A percentile compares a stretch with the other conserved stretches of the same genome.
phyloP scores from a whole-genome alignment of 2,329 filamentous ascomycete genomes.

The Cercospora sojina region DNA sequence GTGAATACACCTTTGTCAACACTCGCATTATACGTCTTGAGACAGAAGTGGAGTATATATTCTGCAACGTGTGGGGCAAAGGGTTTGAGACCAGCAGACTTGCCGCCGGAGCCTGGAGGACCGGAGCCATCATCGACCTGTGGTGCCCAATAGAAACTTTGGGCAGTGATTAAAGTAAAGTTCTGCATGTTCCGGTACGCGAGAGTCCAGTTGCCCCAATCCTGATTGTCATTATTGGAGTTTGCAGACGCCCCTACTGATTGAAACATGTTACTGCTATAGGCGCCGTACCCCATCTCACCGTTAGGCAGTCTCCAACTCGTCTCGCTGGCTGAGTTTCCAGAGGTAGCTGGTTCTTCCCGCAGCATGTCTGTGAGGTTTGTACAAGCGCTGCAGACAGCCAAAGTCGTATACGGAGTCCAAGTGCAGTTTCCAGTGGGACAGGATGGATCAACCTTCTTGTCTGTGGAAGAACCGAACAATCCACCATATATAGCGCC shows the following conservation, averaged over 20 bases:
- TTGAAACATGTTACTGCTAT: neutral
- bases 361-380: conserved; percentile 10
- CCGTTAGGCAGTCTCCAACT: neutral
- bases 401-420: conserved; percentile 18
- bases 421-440: conserved; percentile 26
- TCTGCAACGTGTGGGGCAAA: neutral
- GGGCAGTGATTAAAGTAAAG: neutral
- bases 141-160: neutral
- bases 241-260: neutral
- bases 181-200: neutral
- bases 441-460: conserved; percentile 7
- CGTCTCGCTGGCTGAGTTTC: neutral
- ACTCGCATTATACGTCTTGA: conserved; percentile 13
- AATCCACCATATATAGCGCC: conserved; percentile 16
- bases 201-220: neutral
- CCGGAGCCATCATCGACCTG: too few relatives aligned
- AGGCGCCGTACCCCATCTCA: neutral
- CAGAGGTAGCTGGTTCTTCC: too few relatives aligned
- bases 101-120: too few relatives aligned
- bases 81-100: neutral
- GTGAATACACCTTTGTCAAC: conserved; percentile 5
- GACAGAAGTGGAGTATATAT: conserved; percentile 18
- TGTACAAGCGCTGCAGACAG: conserved; percentile 21
- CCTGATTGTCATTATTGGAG: neutral
- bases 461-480: neutral